Percentiles rank a stretch among this genome's conserved stretches.
These are phyloP conservation scores for Panellus pusillus DNA, from an alignment of 768 basidiomycete genomes.

Conservation along the genomic window DNA sequence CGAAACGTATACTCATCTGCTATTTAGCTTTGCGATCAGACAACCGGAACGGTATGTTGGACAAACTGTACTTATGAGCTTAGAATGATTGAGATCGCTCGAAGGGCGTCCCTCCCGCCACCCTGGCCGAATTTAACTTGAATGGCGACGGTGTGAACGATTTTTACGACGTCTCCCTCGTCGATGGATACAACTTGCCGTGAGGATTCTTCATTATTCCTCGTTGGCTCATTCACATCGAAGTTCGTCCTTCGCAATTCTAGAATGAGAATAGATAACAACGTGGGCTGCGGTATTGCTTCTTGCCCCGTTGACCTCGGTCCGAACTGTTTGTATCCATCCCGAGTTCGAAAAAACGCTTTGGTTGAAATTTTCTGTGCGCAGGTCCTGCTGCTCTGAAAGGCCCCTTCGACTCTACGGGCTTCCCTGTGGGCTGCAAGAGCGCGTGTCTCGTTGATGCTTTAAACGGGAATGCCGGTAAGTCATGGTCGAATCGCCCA, in stretches of 20 bases:
- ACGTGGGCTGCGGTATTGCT: background rate
- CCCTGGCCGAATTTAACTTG: conserved; percentile 46
- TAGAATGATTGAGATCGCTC: too few species aligned
- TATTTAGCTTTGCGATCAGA: background rate
- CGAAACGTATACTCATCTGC: background rate
- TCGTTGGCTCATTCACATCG: background rate
- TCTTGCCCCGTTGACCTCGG: background rate
- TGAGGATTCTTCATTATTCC: background rate
- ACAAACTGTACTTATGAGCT: too few species aligned
- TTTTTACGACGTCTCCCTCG: conserved; percentile 33
- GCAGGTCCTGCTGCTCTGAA: background rate
- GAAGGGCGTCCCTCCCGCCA: conserved; percentile 42
- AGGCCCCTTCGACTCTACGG: background rate
- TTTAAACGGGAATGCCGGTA: background rate
- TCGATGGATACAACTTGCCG: conserved; percentile 5
- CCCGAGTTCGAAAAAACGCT: background rate
- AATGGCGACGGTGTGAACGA: conserved; percentile 28
- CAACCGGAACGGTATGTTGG: too few species aligned
- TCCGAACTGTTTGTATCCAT: background rate
- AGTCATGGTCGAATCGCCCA: too few species aligned
- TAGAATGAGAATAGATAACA: conserved; percentile 2
- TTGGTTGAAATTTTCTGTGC: background rate
- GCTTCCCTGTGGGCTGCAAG: background rate
- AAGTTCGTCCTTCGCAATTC: background rate
- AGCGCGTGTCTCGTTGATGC: background rate